Evolutionary conservation across 106 monocot genomes (phyloP), one percentile per base, ranked within the genome.

Genomic region (Acorus calamus): DNA sequence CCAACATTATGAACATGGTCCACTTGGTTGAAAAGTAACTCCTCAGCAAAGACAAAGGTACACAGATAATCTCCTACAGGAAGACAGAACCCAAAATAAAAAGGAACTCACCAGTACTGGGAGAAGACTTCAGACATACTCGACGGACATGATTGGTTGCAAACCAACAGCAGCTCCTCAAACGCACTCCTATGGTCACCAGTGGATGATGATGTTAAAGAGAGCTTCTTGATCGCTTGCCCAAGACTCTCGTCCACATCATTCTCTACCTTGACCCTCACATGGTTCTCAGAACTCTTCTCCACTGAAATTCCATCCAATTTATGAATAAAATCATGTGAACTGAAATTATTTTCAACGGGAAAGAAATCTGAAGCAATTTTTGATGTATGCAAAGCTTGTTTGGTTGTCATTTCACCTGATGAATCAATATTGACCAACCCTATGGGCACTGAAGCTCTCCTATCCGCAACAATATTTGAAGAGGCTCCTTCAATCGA

Each of bases 151-250:
- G 79, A 51, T 60, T 98, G 96, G 12, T 49, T 66, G 68, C 96
- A 98, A 73, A 81, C 85, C 80, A 84, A 79, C 6, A 98, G 70
- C 70, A 98, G 80, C 61, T 88, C 85, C 3, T 63, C 47, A 61
- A 91, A 92, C 46, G 88, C 74, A 70, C 63, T 74, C 65, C 78
- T 6, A 50, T 53, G 69, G 61, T 83, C 83, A 61, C 64, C 79
- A 52, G 47, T 42, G 8, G 66, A 65, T 46, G 83, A 78, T 14
- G 51, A 5, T 64, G 14, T 53, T 4, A 59, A 2, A 7, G 64
- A 59, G 44, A 66, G 67, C 47, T 79, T 77, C 54, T 52, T 67
- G 43, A 66, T 65, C 65, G 55, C 68, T n/a, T 47, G 62, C 50
- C 69, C 72, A n/a, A 59, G 11, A 43, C 63, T 70, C 14, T 59